Base-by-base conservation (phyloP, 2,329 filamentous ascomycete species). In the Verticillium nubilum region DNA sequence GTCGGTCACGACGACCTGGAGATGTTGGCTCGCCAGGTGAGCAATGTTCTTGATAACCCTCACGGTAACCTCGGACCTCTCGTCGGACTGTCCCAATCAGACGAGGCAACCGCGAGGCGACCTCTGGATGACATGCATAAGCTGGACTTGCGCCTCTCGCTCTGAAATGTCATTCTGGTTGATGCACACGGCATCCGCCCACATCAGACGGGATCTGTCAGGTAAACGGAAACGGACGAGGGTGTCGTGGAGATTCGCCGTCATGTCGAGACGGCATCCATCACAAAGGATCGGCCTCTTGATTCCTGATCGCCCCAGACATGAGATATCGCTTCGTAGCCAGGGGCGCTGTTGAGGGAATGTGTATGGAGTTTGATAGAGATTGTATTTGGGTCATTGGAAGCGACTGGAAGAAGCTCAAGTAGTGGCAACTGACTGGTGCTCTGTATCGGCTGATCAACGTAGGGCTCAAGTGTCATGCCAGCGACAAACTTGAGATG, bases 181-280 rank as follows among this genome's bases (percentile, higher is more conserved):
- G 52, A 62, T 62, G 35, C 73, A 75, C 37, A 75, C 62, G 62
- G 75, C 73, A 54, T 75, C 73, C 3, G 73, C 71, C 73, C 73
- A 75, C 5, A 75, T 63, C 29, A 54, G 3, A 15, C 72, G 67
- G 25, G 63, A 61, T 26, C 35, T 33, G n/a, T 66, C 64, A n/a
- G 63, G 52, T 35, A 65, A 63, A 47, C 72, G 65, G 60, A 74
- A 58, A 2, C 70, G 67, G 13, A 54, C 60, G 23, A 74, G 64
- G 26, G 72, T 72, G 33, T 67, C 69, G 29, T 68, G 62, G 37
- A 74, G 52, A 59, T 69, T 73, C 56, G 59, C 59, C 23, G 72
- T 74, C 12, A 74, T 58, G 26, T 67, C 58, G 15, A 74, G 62
- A 6, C 59, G 29, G 35, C 57, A 60, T 6, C 63, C 68, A 55